Base-by-base conservation (phyloP, 2,329 filamentous ascomycete genomes). In the Apiospora marii region DNA sequence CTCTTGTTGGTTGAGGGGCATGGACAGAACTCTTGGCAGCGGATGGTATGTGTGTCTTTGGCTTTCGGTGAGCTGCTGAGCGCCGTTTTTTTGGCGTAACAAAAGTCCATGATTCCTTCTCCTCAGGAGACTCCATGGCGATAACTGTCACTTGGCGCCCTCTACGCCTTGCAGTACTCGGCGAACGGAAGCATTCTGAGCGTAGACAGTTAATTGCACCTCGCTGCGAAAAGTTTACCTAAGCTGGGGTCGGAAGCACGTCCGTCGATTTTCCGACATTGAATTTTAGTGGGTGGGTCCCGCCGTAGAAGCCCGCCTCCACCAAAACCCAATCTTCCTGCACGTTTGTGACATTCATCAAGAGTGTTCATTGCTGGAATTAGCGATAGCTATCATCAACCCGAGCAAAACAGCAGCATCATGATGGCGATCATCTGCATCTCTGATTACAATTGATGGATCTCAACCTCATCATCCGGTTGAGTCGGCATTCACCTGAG, bases 101-200 rank as follows among this genome's bases (percentile, higher is more conserved):
- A 58, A 41, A 70, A 2, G 68, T 70, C 68, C 68, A 70, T 8
- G 68, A 46, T 16, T 69, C 67, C 27, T 69, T 69, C 27, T 49
- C 67, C 37, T 69, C 24, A 24, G 67, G 13, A 19, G 67, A 49
- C 10, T 49, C 67, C 58, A 64, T 64, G 19, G n/a, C 7, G 19
- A 24, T 24, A 14, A n/a, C 10, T 5, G 16, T 34, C 58, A 64
- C 19, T n/a, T 24, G 19, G 7, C 14, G 10, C 13, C 22, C 19
- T n/a, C 58, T 64, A n/a, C 22, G 30, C 58, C 58, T 64, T 64
- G 34, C n/a, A 14, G 5, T n/a, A 12, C 1, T 7, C 10, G 19
- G 16, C 37, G 30, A 61, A 37, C 7, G 8, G 7, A 22, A 61
- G 16, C 53, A 37, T 14, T n/a, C 37, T 64, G 58, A 41, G 19